Evolutionary conservation across 306 rosid species (phyloP).

Genomic region (Canavalia gladiata): DNA sequence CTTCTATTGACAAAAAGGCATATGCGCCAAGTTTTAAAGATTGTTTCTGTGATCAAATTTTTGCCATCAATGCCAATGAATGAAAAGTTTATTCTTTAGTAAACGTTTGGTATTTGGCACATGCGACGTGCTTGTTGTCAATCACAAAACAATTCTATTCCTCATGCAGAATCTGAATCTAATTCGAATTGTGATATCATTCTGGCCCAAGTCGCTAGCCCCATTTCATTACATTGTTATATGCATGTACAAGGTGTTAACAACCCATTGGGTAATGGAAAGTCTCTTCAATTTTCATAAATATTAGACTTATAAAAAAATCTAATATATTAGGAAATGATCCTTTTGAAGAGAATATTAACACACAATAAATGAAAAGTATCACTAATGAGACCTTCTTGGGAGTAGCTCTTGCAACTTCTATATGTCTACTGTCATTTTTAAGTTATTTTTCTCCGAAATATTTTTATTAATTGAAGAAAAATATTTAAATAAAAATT

Average conservation of each 20-base stretch:
- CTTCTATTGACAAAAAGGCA: slow-evolving; percentile 36
- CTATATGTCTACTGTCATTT: no score
- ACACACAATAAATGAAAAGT: no score
- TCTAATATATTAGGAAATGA: not conserved
- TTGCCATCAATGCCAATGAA: slow-evolving; percentile 49
- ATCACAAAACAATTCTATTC: slow-evolving; percentile 49
- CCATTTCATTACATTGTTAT: not conserved
- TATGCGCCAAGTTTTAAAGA: slow-evolving; percentile 49
- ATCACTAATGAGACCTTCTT: no score
- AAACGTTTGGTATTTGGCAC: slow-evolving; percentile 35
- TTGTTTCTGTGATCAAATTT: slow-evolving; percentile 45
- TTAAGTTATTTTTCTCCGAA: no score
- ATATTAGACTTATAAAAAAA: not conserved
- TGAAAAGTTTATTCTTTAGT: slow-evolving; percentile 42
- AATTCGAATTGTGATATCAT: slow-evolving; percentile 30
- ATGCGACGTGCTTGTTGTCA: slow-evolving; percentile 40
- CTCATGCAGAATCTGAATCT: slow-evolving; percentile 36
- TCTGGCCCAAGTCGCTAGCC: slow-evolving; percentile 19
- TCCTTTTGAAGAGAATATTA: not conserved
- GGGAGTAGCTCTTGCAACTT: no score
- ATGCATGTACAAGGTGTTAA: not conserved
- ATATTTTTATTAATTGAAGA: no score
- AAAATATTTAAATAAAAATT: no score
- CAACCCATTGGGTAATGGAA: slow-evolving; percentile 17
- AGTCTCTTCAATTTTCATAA: not conserved